Evolutionary conservation across 768 basidiomycete genomes (phyloP).

Genomic region (Tylopilus rubrobrunneus): DNA sequence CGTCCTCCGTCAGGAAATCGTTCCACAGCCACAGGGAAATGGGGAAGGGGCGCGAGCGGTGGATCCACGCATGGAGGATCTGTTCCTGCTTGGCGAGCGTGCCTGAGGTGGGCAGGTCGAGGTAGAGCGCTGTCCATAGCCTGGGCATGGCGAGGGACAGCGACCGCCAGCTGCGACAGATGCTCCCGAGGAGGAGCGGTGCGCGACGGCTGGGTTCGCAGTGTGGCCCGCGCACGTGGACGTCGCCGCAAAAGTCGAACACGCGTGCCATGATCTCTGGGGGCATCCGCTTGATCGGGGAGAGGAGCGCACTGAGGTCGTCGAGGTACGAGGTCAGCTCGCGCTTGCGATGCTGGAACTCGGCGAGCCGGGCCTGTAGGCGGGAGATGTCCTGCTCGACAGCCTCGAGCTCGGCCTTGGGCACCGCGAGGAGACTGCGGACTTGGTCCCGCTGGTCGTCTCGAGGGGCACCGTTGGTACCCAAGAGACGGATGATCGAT

Average conservation of each 20-base stretch:
- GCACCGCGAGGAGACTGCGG: conserved; percentile 21
- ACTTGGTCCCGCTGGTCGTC: conserved; percentile 30
- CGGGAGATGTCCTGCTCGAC: conserved; percentile 26
- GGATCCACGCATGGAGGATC: conserved; percentile 25
- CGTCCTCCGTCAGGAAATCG: conserved; percentile 31
- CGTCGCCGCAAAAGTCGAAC: conserved; percentile 31
- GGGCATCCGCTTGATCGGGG: conserved; percentile 31
- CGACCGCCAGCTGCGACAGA: conserved; percentile 28
- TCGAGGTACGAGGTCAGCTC: conserved; percentile 29
- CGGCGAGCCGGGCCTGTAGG: conserved; percentile 28
- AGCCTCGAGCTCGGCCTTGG: conserved; percentile 24
- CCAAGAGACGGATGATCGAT: conserved; percentile 28
- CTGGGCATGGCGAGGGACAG: conserved; percentile 28
- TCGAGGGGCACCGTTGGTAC: conserved; percentile 24
- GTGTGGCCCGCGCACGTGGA: conserved; percentile 25
- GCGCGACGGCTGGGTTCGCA: conserved; percentile 29
- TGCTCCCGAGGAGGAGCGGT: conserved; percentile 27
- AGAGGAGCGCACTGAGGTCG: conserved; percentile 31
- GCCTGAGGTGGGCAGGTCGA: conserved; percentile 27
- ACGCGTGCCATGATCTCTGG: conserved; percentile 32
- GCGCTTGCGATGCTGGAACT: conserved; percentile 26
- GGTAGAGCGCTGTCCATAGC: conserved; percentile 31
- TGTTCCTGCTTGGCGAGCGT: conserved; percentile 21
- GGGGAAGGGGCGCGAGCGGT: conserved; percentile 24
- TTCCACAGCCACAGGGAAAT: conserved; percentile 30